Conservation (phyloP, 805 yeast species). For the Saccharomycopsis amapae region DNA sequence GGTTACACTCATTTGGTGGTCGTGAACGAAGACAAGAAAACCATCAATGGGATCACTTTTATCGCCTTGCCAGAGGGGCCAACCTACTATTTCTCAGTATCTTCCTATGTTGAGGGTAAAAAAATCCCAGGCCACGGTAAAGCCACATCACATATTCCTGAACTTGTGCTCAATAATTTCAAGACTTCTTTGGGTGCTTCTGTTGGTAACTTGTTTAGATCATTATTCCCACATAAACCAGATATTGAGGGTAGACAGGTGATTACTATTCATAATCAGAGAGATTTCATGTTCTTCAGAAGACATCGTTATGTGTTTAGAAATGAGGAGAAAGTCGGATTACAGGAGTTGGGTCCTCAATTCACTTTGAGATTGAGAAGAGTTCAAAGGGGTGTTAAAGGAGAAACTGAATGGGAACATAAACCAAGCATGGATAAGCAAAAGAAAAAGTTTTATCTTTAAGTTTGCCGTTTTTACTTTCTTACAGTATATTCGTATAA, state of each 20-base stretch:
- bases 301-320: slow-evolving; percentile 88
- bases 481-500: too few relatives aligned
- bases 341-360: slow-evolving; percentile 96
- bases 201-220: slow-evolving; percentile 85
- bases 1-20: slow-evolving; percentile 84
- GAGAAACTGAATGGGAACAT: slow-evolving; percentile 95
- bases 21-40: slow-evolving; percentile 78
- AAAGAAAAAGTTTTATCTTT: slow-evolving; percentile 84
- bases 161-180: slow-evolving; percentile 85
- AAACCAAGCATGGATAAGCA: slow-evolving; percentile 94
- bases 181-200: slow-evolving; percentile 89
- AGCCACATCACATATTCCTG: slow-evolving; percentile 88
- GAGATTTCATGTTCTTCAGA: slow-evolving; percentile 92
- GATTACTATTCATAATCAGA: slow-evolving; percentile 89
- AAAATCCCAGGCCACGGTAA: slow-evolving; percentile 82
- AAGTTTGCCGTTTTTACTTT: too few relatives aligned
- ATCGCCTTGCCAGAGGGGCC: slow-evolving; percentile 95
- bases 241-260: slow-evolving; percentile 95
- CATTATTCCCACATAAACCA: slow-evolving; percentile 87
- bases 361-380: slow-evolving; percentile 85
- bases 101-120: slow-evolving; percentile 69
- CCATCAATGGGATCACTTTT: slow-evolving; percentile 83
- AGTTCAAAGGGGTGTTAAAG: slow-evolving; percentile 84
- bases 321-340: slow-evolving; percentile 86
- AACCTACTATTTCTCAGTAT: slow-evolving; percentile 80